Evolutionary conservation across 2,329 filamentous ascomycete species (phyloP), one percentile per base, ranked within the genome.

Genomic region (Ceratocystis cacaofunesta): DNA sequence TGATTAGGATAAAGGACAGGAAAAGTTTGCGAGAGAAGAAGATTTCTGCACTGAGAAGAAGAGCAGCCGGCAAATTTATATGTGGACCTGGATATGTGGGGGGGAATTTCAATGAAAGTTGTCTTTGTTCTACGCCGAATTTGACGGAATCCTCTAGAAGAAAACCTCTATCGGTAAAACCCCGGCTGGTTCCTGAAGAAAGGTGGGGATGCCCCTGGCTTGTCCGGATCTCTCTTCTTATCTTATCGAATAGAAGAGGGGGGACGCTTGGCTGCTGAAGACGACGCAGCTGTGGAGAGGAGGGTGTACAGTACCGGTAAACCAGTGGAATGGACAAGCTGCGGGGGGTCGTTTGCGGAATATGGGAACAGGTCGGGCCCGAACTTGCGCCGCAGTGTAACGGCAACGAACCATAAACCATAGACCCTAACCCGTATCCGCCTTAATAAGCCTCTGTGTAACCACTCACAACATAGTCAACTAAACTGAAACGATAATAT

Each of bases 131-230:
- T 7, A 25, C 48, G 7, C 48, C 19, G 48, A 52, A 25, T 52
- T 25, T 52, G 48, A 55, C 46, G 58, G 66, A 67, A 67, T 65
- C 63, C 63, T 67, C 66, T 67, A 67, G 63, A 67, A 67, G 66
- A 64, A 66, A 63, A 52, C 50, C 62, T 41, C 5, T 30, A 5
- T 44, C 62, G 66, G 66, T 50, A 67, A 67, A 67, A 67, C 50
- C 19, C 58, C 62, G 66, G 66, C 30, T 22, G 22, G 46, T 30
- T 12, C 30, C 15, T 58, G n/a, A 22, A 32, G 8, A 22, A 12
- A 22, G 7, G 30, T 41, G 36, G 36, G 10, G 36, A 41, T 15
- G 36, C 19, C 32, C 62, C 36, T 48, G 36, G 50, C 36, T 44
- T 50, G 36, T 30, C 46, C 22, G 4, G 36, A 15, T 41, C 62